Evolutionary conservation across 257 asterid species (phyloP).

Genomic region (Primulina tabacum): DNA sequence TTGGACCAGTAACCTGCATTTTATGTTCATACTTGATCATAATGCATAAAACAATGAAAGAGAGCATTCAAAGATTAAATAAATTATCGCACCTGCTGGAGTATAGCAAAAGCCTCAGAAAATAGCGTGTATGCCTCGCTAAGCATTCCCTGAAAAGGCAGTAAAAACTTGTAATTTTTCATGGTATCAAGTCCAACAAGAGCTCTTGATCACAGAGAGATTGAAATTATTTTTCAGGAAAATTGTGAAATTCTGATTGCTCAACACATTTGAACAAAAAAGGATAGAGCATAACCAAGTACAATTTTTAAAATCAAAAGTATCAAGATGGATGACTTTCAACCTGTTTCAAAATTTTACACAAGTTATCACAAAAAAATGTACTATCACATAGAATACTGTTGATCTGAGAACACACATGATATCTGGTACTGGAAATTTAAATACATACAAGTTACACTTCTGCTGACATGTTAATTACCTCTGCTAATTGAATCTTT

Average conservation of each 20-base stretch:
- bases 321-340: not conserved
- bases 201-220: not conserved
- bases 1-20: slow-evolving; percentile 96
- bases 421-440: not conserved
- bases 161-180: not conserved
- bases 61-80: not conserved
- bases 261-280: not conserved
- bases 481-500: slow-evolving; percentile 93
- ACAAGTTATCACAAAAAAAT: not conserved
- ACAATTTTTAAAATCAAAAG: not conserved
- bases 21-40: slow-evolving; percentile 10
- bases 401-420: not conserved
- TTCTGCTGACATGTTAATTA: slow-evolving; percentile 18
- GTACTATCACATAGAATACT: not conserved
- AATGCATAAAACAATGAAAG: not conserved
- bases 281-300: not conserved
- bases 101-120: slow-evolving; percentile 88
- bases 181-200: not conserved
- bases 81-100: slow-evolving; percentile 68
- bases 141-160: slow-evolving; percentile 65
- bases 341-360: not conserved
- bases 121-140: slow-evolving; percentile 77
- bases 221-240: not conserved
- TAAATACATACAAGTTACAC: not conserved
- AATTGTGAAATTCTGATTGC: too few species aligned